Evolutionary conservation across 1,139 yeast genomes (phyloP), one percentile per base, ranked within the genome.

Genomic region (Yamadazyma epiphylla): DNA sequence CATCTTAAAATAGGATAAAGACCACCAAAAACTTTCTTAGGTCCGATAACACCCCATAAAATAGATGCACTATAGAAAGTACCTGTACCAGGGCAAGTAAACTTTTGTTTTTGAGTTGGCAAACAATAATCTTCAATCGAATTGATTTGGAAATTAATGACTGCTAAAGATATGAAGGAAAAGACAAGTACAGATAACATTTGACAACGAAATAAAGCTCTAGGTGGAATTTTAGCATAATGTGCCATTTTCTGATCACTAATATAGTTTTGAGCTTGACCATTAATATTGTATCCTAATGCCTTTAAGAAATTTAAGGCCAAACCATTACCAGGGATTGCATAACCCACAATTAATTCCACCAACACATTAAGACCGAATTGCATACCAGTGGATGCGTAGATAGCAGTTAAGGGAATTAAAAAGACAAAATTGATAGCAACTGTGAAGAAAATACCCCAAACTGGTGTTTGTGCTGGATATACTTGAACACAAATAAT

Each of bases 21-120:
- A 31, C 53, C 49, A 15, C 53, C 51, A 44, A 79, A 77, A 5
- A 77, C 71, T 29, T 70, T 64, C 46, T 67, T 64, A 15, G 87
- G 86, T 5, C 86, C 86, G 46, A 80, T 73, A 21, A 72, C 78
- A 40, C 85, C 85, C 84, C 84, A 79, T 23, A 76, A 58, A 14
- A 78, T 64, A 1, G 80, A 68, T 3, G 84, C 76, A 31, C 63
- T 62, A 53, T 64, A 78, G 50, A 61, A 75, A 1, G 74, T 70
- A 25, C 55, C 59, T 12, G 68, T 58, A 27, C 49, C 56, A 19
- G 76, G 78, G 47, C 83, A 77, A 5, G 74, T 58, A 47, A 74
- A 75, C 25, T 59, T 58, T 26, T 66, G 61, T 6, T 45, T 32
- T 33, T 73, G 74, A 13, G 42, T 36, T 5, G 64, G 53, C 1